These are phyloP conservation scores for Trichopus zeylanicus DNA, from an alignment of 116 monocot genomes.

Conservation along the genomic window DNA sequence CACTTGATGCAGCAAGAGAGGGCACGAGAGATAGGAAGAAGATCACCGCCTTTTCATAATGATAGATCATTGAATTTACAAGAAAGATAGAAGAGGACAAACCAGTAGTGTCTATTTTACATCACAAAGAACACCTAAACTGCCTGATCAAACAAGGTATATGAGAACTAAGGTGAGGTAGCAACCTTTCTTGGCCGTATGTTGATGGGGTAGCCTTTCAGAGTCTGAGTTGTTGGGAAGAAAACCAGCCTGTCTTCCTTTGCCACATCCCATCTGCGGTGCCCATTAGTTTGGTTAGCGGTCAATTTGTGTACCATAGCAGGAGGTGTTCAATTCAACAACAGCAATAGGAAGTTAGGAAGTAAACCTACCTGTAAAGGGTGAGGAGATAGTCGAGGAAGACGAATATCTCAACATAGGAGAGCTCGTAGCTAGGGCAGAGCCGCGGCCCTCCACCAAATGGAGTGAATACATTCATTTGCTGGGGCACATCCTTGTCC, in stretches of 20 bases:
- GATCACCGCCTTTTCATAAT: no score
- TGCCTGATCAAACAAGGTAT: no score
- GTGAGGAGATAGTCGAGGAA: slow-evolving; percentile 86
- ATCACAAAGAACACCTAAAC: no score
- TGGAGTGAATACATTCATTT: slow-evolving; percentile 41
- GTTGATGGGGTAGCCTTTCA: slow-evolving; percentile 80
- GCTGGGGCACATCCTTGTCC: slow-evolving; percentile 18
- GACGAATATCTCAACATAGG: slow-evolving; percentile 67
- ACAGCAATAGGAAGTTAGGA: not conserved
- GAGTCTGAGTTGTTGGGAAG: slow-evolving; percentile 78
- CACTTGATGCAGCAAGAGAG: no score
- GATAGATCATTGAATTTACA: no score
- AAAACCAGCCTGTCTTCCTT: slow-evolving; percentile 67
- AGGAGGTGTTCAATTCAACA: not conserved
- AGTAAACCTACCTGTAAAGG: slow-evolving; percentile 39
- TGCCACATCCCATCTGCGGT: slow-evolving; percentile 75
- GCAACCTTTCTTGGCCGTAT: slow-evolving; percentile 15
- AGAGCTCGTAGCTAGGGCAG: slow-evolving; percentile 87
- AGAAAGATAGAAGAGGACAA: no score
- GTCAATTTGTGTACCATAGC: no score
- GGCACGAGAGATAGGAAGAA: no score
- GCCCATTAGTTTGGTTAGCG: not conserved
- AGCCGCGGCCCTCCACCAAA: slow-evolving; percentile 86
- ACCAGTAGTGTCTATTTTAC: no score
- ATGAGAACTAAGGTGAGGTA: no score